Evolutionary conservation across 148 eudicot species (phyloP).

Genomic region (Silene latifolia): DNA sequence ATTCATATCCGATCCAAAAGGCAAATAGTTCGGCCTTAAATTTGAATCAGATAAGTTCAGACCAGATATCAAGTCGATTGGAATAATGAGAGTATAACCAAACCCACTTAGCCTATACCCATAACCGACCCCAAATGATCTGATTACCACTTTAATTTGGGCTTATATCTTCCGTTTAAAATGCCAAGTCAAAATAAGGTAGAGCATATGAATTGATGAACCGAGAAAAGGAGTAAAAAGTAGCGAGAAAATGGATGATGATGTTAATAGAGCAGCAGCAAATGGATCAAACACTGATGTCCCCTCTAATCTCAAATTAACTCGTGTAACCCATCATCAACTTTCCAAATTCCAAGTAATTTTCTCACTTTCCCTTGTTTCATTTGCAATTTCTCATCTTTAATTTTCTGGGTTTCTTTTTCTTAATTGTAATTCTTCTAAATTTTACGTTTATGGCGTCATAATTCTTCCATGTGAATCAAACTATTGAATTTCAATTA

Average conservation of each 20-base stretch:
- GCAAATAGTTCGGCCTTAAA: no score
- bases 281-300: slow-evolving; percentile 39
- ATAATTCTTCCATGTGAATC: not conserved
- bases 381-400: not conserved
- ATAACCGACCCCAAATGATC: no score
- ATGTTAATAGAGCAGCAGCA: slow-evolving; percentile 43
- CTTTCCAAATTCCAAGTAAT: slow-evolving; percentile 61
- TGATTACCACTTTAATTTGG: no score
- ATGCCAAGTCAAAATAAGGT: not conserved
- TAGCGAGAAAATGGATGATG: slow-evolving; percentile 28
- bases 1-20: no score
- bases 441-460: not conserved
- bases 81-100: no score
- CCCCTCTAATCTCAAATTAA: slow-evolving; percentile 38
- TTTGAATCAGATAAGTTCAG: no score
- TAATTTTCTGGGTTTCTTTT: not conserved
- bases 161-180: no score
- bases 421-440: not conserved
- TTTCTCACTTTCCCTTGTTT: not conserved
- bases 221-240: not conserved
- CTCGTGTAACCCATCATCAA: slow-evolving; percentile 45
- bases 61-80: no score
- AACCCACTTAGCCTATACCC: no score
- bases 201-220: not conserved
- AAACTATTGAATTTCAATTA: not conserved